phyloP scores from a whole-genome alignment of 1,139 yeast genomes.

The Pichia sp. region DNA sequence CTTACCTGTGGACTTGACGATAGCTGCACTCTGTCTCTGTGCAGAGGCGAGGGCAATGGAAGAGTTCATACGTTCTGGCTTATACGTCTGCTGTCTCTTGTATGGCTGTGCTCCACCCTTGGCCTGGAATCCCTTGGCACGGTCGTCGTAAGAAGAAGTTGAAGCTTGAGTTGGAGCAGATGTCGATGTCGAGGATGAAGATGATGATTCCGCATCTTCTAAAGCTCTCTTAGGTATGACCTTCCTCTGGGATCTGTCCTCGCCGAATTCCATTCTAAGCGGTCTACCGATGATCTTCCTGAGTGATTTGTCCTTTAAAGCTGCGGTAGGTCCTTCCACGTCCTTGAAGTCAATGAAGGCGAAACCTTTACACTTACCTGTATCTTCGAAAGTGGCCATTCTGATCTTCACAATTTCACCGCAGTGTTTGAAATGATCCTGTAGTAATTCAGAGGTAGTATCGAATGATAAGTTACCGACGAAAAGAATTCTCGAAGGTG shows the following conservation, averaged over 20 bases:
- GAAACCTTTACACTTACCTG: constrained; percentile 95
- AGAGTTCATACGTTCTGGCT: constrained; percentile 51
- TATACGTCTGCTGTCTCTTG: constrained; percentile 11
- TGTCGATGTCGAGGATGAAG: too few relatives aligned
- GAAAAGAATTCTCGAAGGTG: constrained; percentile 83
- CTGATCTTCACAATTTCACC: constrained; percentile 79
- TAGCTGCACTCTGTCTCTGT: constrained; percentile 84
- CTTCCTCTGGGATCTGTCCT: constrained; percentile 80
- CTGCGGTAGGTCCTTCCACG: constrained; percentile 75
- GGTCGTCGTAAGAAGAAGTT: too few relatives aligned
- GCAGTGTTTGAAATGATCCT: constrained; percentile 69
- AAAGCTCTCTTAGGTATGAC: constrained; percentile 18
- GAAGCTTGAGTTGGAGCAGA: too few relatives aligned
- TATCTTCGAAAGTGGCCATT: constrained; percentile 96
- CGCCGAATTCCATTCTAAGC: constrained; percentile 87
- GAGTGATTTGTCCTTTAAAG: constrained; percentile 67
- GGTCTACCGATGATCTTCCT: constrained; percentile 65
- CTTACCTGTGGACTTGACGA: constrained; percentile 87
- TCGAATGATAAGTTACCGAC: constrained; percentile 93
- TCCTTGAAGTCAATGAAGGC: constrained; percentile 84
- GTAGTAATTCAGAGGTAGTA: constrained; percentile 74
- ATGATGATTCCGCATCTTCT: too few relatives aligned
- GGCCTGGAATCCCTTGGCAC: constrained; percentile 21
- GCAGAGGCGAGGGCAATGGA: constrained; percentile 87
- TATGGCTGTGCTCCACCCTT: constrained; percentile 15